Evolutionary conservation across 2,329 filamentous ascomycete genomes (phyloP).

Genomic region (Erysiphe pisi): DNA sequence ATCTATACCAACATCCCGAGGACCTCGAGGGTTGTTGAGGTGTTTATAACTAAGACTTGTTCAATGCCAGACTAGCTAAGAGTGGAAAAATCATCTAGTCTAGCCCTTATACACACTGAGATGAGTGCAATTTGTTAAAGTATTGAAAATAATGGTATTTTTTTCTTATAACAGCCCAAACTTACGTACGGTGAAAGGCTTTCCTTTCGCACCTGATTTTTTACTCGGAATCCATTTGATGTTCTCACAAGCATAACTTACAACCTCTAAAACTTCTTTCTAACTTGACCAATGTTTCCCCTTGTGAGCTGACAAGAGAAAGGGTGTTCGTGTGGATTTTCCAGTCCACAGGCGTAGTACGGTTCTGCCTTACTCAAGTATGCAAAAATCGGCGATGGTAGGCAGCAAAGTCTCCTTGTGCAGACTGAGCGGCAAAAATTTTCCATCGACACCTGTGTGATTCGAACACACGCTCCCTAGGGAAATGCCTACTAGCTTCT

Average conservation of each 20-base stretch:
- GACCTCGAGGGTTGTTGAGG: slow-evolving; percentile 19
- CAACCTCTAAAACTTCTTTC: not conserved
- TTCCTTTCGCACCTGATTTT: not conserved
- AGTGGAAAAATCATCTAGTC: not conserved
- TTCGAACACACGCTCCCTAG: slow-evolving; percentile 41
- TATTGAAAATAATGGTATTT: not conserved
- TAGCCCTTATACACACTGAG: not conserved
- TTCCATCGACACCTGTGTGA: slow-evolving; percentile 39
- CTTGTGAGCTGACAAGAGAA: not conserved
- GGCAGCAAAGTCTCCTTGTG: too few species aligned
- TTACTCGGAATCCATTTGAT: not conserved
- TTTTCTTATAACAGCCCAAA: not conserved
- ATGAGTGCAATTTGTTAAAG: not conserved
- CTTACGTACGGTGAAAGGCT: not conserved
- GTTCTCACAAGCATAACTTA: not conserved
- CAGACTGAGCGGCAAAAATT: too few species aligned
- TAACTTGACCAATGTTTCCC: not conserved
- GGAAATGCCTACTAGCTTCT: slow-evolving; percentile 39
- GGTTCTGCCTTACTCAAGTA: too few species aligned
- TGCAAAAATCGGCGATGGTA: too few species aligned
- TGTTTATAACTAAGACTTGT: slow-evolving; percentile 3
- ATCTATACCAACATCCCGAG: slow-evolving; percentile 7
- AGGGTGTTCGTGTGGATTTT: too few species aligned
- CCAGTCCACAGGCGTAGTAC: too few species aligned
- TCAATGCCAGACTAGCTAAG: not conserved